phyloP scores from a whole-genome alignment of 768 basidiomycete species.

The Chalciporus sphaerocephalus region DNA sequence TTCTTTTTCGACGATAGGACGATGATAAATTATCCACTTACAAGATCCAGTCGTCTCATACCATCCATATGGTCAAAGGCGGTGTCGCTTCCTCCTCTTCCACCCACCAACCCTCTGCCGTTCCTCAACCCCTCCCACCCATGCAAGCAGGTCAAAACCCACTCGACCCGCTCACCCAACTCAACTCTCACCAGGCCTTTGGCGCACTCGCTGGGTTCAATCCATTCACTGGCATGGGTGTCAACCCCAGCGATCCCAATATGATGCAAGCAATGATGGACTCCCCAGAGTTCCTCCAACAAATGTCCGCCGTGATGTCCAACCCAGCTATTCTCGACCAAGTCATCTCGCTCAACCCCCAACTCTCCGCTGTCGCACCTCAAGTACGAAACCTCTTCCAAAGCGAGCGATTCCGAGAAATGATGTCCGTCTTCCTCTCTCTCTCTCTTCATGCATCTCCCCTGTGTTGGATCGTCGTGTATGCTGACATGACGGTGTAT shows the following conservation, averaged over 20 bases:
- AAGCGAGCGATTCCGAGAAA: constrained; percentile 66
- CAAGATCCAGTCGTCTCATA: constrained; percentile 25
- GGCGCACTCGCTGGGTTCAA: background rate
- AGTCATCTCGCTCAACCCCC: constrained; percentile 77
- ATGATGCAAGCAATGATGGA: constrained; percentile 88
- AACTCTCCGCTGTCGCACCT: constrained; percentile 69
- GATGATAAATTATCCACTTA: background rate
- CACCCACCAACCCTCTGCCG: background rate
- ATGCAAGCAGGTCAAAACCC: background rate
- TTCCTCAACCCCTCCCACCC: background rate
- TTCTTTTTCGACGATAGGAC: no score
- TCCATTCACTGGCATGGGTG: constrained; percentile 82
- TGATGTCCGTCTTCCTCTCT: constrained; percentile 52
- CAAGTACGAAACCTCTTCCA: constrained; percentile 78
- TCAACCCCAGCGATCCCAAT: constrained; percentile 92
- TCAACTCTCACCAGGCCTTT: background rate
- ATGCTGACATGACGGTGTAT: no score
- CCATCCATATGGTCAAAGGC: constrained; percentile 93
- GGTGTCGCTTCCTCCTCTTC: constrained; percentile 45
- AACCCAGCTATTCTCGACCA: constrained; percentile 89
- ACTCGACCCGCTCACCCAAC: background rate
- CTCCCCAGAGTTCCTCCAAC: constrained; percentile 77
- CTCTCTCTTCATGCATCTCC: background rate
- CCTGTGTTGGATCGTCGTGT: no score
- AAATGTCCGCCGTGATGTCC: constrained; percentile 83